Conservation (phyloP, 768 basidiomycete genomes). For the Porphyrellus cyaneotinctus region DNA sequence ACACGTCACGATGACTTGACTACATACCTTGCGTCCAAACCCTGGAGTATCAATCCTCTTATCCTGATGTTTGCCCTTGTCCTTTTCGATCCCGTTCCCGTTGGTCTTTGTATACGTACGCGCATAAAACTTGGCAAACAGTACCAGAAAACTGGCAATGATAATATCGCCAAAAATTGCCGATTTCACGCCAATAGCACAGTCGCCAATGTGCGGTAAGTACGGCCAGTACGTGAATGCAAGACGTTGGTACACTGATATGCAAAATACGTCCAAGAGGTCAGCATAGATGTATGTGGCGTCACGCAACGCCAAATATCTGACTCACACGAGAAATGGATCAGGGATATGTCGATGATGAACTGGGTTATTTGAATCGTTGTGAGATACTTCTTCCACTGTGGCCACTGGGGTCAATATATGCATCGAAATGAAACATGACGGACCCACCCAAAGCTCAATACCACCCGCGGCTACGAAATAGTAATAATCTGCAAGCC, state of each 20-base stretch:
- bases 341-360: constrained; percentile 18
- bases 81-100: background rate
- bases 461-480: constrained; percentile 80
- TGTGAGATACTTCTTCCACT: constrained; percentile 30
- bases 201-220: constrained; percentile 26
- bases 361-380: constrained; percentile 27
- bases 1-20: background rate
- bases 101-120: constrained; percentile 16
- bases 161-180: constrained; percentile 18
- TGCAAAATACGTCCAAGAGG: background rate
- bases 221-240: constrained; percentile 24
- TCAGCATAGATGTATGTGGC: background rate
- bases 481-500: constrained; percentile 88
- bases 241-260: constrained; percentile 25
- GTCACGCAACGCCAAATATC: background rate
- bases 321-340: constrained; percentile 23
- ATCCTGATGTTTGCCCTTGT: background rate
- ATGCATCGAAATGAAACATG: background rate
- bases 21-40: background rate
- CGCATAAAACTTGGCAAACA: constrained; percentile 26
- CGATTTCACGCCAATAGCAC: constrained; percentile 16
- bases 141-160: constrained; percentile 19
- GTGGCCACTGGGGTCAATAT: background rate
- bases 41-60: background rate
- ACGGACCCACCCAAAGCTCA: constrained; percentile 21